Percentiles rank a stretch among this genome's conserved stretches.
These are phyloP conservation scores for Geotrichum klebahnii DNA, from an alignment of 1,139 yeast genomes.

Conservation along the genomic window DNA sequence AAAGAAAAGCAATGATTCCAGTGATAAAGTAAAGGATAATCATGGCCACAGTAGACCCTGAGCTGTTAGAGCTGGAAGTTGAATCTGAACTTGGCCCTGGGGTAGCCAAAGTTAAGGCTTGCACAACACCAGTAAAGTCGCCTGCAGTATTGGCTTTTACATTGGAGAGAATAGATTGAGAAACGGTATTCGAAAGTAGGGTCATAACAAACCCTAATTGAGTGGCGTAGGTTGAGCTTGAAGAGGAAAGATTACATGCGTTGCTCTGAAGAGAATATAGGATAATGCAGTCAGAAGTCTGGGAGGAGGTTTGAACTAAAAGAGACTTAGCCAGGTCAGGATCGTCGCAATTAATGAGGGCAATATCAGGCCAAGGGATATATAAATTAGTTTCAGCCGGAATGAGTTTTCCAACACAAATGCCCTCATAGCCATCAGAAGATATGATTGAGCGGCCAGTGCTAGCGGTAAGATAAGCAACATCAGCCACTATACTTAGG, in stretches of 20 bases:
- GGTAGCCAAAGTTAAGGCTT: conserved; percentile 27
- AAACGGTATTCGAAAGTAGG: conserved; percentile 28
- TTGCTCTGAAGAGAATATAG: conserved; percentile 31
- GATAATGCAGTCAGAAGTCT: conserved; percentile 35
- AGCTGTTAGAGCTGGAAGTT: conserved; percentile 36
- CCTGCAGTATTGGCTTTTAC: conserved; percentile 20
- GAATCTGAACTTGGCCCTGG: conserved; percentile 38
- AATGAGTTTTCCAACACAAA: conserved; percentile 31
- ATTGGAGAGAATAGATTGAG: conserved; percentile 28
- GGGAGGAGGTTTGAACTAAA: conserved; percentile 27
- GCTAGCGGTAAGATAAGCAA: conserved; percentile 30
- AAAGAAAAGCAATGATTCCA: conserved; percentile 35
- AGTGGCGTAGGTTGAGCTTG: conserved; percentile 27
- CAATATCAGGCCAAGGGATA: conserved; percentile 29
- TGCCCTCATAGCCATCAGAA: conserved; percentile 25
- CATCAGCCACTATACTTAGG: conserved; percentile 25
- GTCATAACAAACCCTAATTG: conserved; percentile 37
- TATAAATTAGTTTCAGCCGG: conserved; percentile 20
- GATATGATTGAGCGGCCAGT: conserved; percentile 26
- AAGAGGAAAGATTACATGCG: conserved; percentile 31
- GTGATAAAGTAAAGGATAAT: conserved; percentile 35
- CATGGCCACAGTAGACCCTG: conserved; percentile 33
- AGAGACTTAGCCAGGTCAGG: conserved; percentile 27
- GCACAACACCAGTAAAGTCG: conserved; percentile 22
- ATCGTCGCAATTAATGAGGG: conserved; percentile 36